These are phyloP conservation scores for Plasmodium berghei DNA, from an alignment of 169 alveolate genomes.

Conservation along the genomic window DNA sequence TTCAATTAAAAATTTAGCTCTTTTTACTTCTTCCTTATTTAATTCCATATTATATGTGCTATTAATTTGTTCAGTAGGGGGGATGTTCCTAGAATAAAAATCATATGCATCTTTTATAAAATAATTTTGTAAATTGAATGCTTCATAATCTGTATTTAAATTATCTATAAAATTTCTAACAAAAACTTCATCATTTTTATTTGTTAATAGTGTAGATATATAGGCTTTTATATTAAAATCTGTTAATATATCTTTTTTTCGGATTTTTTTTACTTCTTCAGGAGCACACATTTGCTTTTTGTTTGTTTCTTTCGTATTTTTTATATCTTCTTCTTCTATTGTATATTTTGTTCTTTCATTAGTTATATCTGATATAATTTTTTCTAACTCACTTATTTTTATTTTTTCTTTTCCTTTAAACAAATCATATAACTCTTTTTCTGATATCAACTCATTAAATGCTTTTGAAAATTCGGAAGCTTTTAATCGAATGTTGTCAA, in stretches of 20 bases:
- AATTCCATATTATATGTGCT: conserved; percentile 21
- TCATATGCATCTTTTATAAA: conserved; percentile 70
- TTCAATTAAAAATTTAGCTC: conserved; percentile 71
- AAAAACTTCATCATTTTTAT: conserved; percentile 37
- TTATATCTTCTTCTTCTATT: not conserved
- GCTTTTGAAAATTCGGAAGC: conserved; percentile 66
- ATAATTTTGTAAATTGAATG: conserved; percentile 19
- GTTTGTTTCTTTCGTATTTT: not conserved
- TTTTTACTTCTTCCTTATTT: conserved; percentile 50
- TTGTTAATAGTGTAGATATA: conserved; percentile 54
- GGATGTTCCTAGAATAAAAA: conserved; percentile 55
- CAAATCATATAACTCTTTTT: conserved; percentile 29
- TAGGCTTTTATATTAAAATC: conserved; percentile 64
- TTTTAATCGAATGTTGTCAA: conserved; percentile 51
- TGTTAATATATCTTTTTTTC: conserved; percentile 47
- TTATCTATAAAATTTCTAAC: conserved; percentile 52
- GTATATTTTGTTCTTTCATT: conserved; percentile 7
- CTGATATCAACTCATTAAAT: conserved; percentile 52
- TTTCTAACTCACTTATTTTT: conserved; percentile 45
- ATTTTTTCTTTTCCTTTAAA: conserved; percentile 64
- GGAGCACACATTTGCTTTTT: not conserved
- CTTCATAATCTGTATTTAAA: conserved; percentile 39
- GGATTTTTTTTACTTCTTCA: not conserved
- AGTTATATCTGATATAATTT: conserved; percentile 19
- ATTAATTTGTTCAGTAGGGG: conserved; percentile 40